Conservation (phyloP, 2,329 filamentous ascomycete species). For the Coniochaeta ligniaria region DNA sequence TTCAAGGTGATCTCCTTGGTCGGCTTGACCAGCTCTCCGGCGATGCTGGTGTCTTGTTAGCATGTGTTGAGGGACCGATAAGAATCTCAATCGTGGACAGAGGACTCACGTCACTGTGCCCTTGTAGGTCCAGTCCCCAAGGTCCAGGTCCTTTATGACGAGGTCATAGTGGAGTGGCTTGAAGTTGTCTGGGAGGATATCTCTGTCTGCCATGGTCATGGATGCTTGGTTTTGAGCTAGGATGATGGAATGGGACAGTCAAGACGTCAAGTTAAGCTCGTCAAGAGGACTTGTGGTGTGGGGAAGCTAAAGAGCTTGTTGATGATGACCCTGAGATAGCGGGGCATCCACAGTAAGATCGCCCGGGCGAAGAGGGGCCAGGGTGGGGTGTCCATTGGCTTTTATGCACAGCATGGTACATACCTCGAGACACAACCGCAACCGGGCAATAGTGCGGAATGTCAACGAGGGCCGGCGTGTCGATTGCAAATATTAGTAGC, state of each 20-base stretch:
- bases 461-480: neutral
- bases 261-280: neutral
- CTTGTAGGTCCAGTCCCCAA: slow-evolving; percentile 67
- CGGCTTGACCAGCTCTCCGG: slow-evolving; percentile 62
- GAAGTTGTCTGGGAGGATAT: slow-evolving; percentile 56
- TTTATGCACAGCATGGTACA: no score
- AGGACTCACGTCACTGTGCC: slow-evolving; percentile 60
- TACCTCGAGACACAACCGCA: neutral
- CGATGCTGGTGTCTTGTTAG: slow-evolving; percentile 48
- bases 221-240: neutral
- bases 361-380: neutral
- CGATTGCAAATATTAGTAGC: neutral
- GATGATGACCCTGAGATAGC: neutral
- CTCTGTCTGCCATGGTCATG: slow-evolving; percentile 47
- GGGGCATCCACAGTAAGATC: neutral
- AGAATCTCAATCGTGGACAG: neutral
- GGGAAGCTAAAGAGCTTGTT: neutral
- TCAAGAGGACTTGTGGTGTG: neutral
- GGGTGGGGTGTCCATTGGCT: no score
- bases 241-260: neutral
- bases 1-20: slow-evolving; percentile 79
- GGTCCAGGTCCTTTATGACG: slow-evolving; percentile 75
- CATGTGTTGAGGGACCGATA: neutral
- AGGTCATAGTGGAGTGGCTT: slow-evolving; percentile 84
- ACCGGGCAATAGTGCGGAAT: neutral